Percentiles rank a stretch among this genome's conserved stretches.
These are phyloP conservation scores for Neopestalotiopsis rosae DNA, from an alignment of 2,329 filamentous ascomycete species.

Conservation along the genomic window DNA sequence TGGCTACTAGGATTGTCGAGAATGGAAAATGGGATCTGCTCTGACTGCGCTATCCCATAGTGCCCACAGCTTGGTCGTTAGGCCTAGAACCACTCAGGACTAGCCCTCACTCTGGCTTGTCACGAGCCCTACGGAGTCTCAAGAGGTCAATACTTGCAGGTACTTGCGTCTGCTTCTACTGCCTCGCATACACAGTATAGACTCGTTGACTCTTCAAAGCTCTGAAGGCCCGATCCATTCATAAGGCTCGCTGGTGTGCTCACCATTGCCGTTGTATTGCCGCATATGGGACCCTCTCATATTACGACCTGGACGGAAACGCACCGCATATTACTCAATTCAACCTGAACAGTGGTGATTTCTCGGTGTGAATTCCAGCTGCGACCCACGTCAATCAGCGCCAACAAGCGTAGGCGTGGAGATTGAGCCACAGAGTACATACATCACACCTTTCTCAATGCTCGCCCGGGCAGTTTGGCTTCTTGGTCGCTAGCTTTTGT, in stretches of 20 bases:
- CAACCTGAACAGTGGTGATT: background rate
- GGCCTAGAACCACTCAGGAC: background rate
- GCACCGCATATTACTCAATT: background rate
- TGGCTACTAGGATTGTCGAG: background rate
- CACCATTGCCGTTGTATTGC: background rate
- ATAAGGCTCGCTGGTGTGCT: background rate
- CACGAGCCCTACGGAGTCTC: background rate
- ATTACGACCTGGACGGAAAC: background rate
- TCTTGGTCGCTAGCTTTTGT: background rate
- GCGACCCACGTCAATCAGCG: background rate
- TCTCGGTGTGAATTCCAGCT: background rate
- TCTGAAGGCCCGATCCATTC: background rate
- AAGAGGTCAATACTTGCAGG: background rate
- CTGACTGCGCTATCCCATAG: constrained; percentile 2
- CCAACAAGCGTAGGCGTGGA: background rate
- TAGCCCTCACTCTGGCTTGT: background rate
- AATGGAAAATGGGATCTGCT: constrained; percentile 1
- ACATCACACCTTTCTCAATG: background rate
- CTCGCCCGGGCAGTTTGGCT: background rate
- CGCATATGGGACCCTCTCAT: background rate
- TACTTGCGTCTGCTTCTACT: background rate
- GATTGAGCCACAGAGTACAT: background rate
- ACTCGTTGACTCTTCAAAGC: too few relatives aligned
- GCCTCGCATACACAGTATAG: too few relatives aligned
- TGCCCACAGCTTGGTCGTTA: background rate